Conservation (phyloP, 2,329 filamentous ascomycete species). For the Trichoderma koningiopsis region DNA sequence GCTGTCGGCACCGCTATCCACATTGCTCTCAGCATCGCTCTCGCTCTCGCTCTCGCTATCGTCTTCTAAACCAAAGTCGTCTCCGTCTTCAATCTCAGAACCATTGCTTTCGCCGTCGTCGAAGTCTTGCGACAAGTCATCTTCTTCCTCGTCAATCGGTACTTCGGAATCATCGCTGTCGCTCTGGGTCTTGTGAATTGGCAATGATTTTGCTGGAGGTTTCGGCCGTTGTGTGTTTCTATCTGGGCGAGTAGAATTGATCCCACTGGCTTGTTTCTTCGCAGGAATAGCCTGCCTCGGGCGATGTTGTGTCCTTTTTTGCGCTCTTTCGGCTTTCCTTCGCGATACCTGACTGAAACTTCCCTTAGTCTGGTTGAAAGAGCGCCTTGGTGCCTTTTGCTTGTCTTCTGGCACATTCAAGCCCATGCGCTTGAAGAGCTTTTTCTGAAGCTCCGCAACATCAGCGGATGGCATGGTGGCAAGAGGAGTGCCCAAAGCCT, state of each 20-base stretch:
- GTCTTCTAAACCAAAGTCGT: conserved; percentile 30
- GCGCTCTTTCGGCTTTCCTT: conserved; percentile 64
- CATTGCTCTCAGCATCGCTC: conserved; percentile 27
- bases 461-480: conserved; percentile 32
- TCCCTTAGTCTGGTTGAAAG: conserved; percentile 27
- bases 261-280: not conserved
- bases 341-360: conserved; percentile 59
- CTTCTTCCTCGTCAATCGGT: not conserved
- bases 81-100: conserved; percentile 31
- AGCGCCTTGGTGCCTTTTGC: conserved; percentile 17
- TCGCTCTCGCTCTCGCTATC: conserved; percentile 31
- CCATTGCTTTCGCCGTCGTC: not conserved
- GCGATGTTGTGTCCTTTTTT: conserved; percentile 55
- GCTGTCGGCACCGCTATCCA: conserved; percentile 26
- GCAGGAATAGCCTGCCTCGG: conserved; percentile 17
- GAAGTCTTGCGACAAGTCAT: not conserved
- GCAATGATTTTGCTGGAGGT: not conserved
- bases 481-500: not conserved
- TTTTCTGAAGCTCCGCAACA: conserved; percentile 41
- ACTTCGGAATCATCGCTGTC: conserved; percentile 28
- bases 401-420: conserved; percentile 35
- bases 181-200: not conserved
- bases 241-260: not conserved
- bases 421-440: conserved; percentile 43
- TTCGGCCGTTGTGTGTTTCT: not conserved